phyloP scores from a whole-genome alignment of 805 yeast genomes.

The Lipomyces oligophaga region DNA sequence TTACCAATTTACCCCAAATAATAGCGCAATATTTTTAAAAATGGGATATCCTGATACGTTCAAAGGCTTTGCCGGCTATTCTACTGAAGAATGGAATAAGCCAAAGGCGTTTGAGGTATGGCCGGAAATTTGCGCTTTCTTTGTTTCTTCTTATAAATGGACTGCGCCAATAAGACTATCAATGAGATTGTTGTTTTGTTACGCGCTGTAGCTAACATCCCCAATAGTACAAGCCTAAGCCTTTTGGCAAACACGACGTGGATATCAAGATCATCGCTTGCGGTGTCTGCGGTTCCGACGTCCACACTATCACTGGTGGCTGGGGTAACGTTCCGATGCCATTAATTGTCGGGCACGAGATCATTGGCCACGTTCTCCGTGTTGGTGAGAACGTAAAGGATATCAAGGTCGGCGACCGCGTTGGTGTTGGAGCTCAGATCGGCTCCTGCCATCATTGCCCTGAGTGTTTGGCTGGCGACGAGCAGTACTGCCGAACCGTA shows the following conservation, averaged over 20 bases:
- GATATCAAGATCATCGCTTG: slow-evolving; percentile 44
- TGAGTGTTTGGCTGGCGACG: slow-evolving; percentile 53
- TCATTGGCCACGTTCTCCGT: slow-evolving; percentile 34
- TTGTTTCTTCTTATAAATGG: too few species aligned
- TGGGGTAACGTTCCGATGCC: slow-evolving; percentile 45
- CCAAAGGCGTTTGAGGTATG: slow-evolving; percentile 26
- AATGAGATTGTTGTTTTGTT: too few species aligned
- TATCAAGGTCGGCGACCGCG: slow-evolving; percentile 63
- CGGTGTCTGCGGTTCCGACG: slow-evolving; percentile 58
- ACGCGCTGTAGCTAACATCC: too few species aligned
- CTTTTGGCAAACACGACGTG: slow-evolving; percentile 35
- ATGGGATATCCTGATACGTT: slow-evolving; percentile 52
- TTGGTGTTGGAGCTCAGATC: slow-evolving; percentile 75
- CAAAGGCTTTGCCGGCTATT: slow-evolving; percentile 52
- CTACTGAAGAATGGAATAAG: slow-evolving; percentile 26
- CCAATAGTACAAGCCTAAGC: slow-evolving; percentile 29
- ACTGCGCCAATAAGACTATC: too few species aligned
- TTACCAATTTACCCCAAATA: too few species aligned
- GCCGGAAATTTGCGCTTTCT: background rate
- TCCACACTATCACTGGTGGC: slow-evolving; percentile 49
- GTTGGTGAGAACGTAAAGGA: slow-evolving; percentile 56
- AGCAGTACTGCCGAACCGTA: slow-evolving; percentile 50
- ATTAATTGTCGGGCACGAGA: slow-evolving; percentile 50
- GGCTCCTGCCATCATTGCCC: slow-evolving; percentile 58
- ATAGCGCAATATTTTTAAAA: too few species aligned